Evolutionary conservation across 768 basidiomycete genomes (phyloP).

Genomic region (Mycena chlorophos): DNA sequence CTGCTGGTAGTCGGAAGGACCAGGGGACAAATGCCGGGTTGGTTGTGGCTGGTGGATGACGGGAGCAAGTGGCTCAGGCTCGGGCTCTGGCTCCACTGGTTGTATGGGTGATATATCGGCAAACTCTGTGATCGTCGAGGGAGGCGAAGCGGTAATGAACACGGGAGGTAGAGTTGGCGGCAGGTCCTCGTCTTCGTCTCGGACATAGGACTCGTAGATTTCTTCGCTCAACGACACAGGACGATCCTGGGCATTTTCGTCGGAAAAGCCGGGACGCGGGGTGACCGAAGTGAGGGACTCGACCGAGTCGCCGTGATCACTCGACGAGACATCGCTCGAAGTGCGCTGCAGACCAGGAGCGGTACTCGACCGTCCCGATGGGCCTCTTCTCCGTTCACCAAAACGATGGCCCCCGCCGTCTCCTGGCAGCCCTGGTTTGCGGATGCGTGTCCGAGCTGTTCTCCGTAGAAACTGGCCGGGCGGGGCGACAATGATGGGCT

Average conservation of each 20-base stretch:
- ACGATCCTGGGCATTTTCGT: conserved; percentile 44
- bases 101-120: conserved; percentile 23
- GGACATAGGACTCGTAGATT: conserved; percentile 83
- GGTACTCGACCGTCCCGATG: conserved; percentile 27
- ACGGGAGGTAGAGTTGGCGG: conserved; percentile 25
- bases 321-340: conserved; percentile 72
- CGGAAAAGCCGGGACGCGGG: conserved; percentile 46
- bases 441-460: conserved; percentile 91
- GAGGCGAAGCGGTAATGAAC: conserved; percentile 34
- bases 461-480: conserved; percentile 90
- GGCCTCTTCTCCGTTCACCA: conserved; percentile 46
- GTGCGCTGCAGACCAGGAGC: conserved; percentile 42
- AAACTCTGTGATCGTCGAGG: conserved; percentile 17
- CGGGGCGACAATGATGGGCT: conserved; percentile 87
- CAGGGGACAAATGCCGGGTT: conserved; percentile 50
- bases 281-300: conserved; percentile 34
- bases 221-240: conserved; percentile 85
- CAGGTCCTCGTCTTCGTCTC: conserved; percentile 53
- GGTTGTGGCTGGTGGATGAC: conserved; percentile 70
- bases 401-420: conserved; percentile 87
- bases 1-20: conserved; percentile 35
- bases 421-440: conserved; percentile 74
- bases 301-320: conserved; percentile 62
- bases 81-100: conserved; percentile 30
- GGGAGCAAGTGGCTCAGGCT: conserved; percentile 35